phyloP scores from a whole-genome alignment of 306 rosid species.

The Lagenaria siceraria region DNA sequence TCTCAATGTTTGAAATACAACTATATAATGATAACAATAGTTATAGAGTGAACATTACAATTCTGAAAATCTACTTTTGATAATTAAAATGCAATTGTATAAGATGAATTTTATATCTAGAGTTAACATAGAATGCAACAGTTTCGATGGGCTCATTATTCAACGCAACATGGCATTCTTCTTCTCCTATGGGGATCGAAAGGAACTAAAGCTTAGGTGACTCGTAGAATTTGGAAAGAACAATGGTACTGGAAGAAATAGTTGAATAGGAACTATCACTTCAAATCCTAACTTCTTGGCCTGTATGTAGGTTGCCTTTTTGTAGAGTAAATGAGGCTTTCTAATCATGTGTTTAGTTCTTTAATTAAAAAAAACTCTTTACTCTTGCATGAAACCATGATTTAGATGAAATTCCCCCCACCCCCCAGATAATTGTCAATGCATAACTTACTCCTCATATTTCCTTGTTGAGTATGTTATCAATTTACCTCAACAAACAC shows the following conservation, averaged over 20 bases:
- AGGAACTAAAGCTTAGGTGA: slow-evolving; percentile 77
- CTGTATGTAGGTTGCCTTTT: background rate
- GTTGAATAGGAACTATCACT: slow-evolving; percentile 8
- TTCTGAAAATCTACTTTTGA: no score
- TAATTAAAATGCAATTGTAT: no score
- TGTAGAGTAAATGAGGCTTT: slow-evolving; percentile 2
- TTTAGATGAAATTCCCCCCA: background rate
- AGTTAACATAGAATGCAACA: slow-evolving; percentile 6
- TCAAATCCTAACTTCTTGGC: background rate
- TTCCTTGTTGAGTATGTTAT: background rate
- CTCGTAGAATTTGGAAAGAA: slow-evolving; percentile 93
- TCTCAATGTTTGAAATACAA: no score
- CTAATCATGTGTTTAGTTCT: slow-evolving; percentile 32
- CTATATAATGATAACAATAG: no score
- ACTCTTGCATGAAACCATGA: slow-evolving; percentile 27
- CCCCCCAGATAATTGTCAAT: background rate
- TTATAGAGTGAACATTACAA: no score
- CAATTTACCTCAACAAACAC: no score
- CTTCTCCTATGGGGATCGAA: slow-evolving; percentile 64
- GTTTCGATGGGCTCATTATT: slow-evolving; percentile 84
- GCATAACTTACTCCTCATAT: background rate
- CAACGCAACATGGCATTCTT: slow-evolving; percentile 81
- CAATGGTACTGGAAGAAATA: background rate
- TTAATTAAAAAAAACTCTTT: slow-evolving; percentile 46
- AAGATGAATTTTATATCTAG: no score